These are phyloP conservation scores for Melaleuca alternifolia DNA, from an alignment of 345 rosid species.

Conservation along the genomic window DNA sequence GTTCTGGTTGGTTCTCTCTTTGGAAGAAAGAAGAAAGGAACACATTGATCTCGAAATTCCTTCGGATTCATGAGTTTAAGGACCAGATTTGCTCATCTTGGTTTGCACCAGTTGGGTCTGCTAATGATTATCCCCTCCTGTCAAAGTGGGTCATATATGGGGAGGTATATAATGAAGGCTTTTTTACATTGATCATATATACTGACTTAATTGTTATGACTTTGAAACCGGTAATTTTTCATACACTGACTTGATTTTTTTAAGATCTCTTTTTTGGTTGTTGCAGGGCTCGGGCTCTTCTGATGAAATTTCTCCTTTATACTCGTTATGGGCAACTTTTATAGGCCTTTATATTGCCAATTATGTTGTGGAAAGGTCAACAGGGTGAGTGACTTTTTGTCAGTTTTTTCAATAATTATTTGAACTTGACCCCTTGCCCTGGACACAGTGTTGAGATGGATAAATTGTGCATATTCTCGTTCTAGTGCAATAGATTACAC, in stretches of 20 bases:
- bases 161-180: constrained; percentile 43
- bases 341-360: constrained; percentile 98
- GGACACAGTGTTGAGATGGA: neutral
- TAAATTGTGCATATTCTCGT: neutral
- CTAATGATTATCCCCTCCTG: constrained; percentile 92
- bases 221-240: neutral
- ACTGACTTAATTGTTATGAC: neutral
- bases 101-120: constrained; percentile 99
- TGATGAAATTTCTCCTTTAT: constrained; percentile 93
- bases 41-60: constrained; percentile 61
- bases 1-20: constrained; percentile 61
- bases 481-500: neutral
- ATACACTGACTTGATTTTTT: neutral
- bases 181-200: neutral
- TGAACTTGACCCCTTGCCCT: neutral
- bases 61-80: constrained; percentile 80
- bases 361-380: constrained; percentile 95
- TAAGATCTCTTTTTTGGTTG: constrained; percentile 5
- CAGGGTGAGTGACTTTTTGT: constrained; percentile 53
- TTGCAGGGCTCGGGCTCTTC: constrained; percentile 71
- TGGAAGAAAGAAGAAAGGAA: constrained; percentile 60
- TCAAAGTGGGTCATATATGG: constrained; percentile 99
- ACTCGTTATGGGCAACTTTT: constrained; percentile 97
- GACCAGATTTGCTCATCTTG: constrained; percentile 94
- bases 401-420: neutral